Evolutionary conservation across 225 moss, liverwort and hornwort genomes (phyloP).

Genomic region (Lunularia cruciata): DNA sequence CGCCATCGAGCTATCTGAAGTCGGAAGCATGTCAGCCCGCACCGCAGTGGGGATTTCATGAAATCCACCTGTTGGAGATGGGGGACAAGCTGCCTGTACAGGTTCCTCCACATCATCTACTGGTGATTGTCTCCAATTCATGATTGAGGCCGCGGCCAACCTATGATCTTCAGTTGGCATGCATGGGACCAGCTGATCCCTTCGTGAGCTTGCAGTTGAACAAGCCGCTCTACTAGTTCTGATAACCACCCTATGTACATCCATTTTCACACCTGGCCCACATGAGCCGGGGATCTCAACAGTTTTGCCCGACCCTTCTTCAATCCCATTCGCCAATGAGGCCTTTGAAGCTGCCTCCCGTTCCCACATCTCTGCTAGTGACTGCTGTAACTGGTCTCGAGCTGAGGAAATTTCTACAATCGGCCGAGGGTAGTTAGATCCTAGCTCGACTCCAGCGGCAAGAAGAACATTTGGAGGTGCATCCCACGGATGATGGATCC

Average conservation of each 20-base stretch:
- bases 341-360: slow-evolving; percentile 86
- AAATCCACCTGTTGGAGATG: slow-evolving; percentile 18
- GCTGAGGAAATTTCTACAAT: slow-evolving; percentile 85
- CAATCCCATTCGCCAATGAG: slow-evolving; percentile 68
- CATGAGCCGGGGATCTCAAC: slow-evolving; percentile 68
- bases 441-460: slow-evolving; percentile 92
- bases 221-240: slow-evolving; percentile 46
- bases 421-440: slow-evolving; percentile 84
- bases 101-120: slow-evolving; percentile 59
- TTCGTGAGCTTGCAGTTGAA: slow-evolving; percentile 64
- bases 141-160: slow-evolving; percentile 77
- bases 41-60: slow-evolving; percentile 18
- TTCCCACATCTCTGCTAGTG: slow-evolving; percentile 98
- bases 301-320: slow-evolving; percentile 96
- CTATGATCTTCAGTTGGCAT: slow-evolving; percentile 74
- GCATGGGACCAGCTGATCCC: slow-evolving; percentile 93
- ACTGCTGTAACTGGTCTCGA: slow-evolving; percentile 65
- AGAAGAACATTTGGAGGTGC: slow-evolving; percentile 81
- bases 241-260: slow-evolving; percentile 79
- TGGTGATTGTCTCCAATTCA: slow-evolving; percentile 51
- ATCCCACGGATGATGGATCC: slow-evolving; percentile 99
- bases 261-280: slow-evolving; percentile 73
- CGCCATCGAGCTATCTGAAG: slow-evolving; percentile 41
- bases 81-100: slow-evolving; percentile 32
- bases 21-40: slow-evolving; percentile 29